Percentiles rank a stretch among this genome's conserved stretches.
These are phyloP conservation scores for Chamaecyparis obtusa DNA, from an alignment of 75 land plant genomes.

Conservation along the genomic window DNA sequence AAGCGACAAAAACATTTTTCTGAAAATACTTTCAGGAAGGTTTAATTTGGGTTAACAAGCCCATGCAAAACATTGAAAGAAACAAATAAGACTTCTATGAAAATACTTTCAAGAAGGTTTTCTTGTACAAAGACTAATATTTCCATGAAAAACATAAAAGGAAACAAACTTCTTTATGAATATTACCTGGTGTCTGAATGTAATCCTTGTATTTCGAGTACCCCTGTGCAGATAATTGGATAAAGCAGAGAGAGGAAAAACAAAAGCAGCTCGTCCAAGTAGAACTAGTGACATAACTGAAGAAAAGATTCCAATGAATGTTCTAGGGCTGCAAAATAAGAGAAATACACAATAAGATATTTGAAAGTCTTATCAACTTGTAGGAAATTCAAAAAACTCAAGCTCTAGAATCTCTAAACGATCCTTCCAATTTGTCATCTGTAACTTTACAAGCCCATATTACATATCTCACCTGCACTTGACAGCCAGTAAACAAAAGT, in stretches of 20 bases:
- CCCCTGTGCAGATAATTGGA: constrained; percentile 50
- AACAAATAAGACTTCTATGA: neutral
- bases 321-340: constrained; percentile 34
- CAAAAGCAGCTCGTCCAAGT: constrained; percentile 83
- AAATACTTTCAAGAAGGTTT: neutral
- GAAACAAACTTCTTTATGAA: neutral
- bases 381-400: neutral
- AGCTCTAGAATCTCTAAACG: neutral
- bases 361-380: neutral
- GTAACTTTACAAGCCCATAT: neutral
- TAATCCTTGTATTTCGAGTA: constrained; percentile 29
- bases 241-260: constrained; percentile 65
- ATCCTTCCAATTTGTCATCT: neutral
- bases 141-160: neutral
- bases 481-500: neutral
- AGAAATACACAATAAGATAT: neutral
- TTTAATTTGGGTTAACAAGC: neutral
- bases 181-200: constrained; percentile 61
- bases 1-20: neutral
- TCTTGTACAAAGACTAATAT: neutral
- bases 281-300: constrained; percentile 34
- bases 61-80: neutral
- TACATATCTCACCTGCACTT: neutral
- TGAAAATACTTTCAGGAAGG: neutral
- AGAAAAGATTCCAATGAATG: constrained; percentile 31